Percentiles rank a stretch among this genome's conserved stretches.
phyloP scores from a whole-genome alignment of 1,284 basidiomycete genomes.

The Ceratobasidium sp. region DNA sequence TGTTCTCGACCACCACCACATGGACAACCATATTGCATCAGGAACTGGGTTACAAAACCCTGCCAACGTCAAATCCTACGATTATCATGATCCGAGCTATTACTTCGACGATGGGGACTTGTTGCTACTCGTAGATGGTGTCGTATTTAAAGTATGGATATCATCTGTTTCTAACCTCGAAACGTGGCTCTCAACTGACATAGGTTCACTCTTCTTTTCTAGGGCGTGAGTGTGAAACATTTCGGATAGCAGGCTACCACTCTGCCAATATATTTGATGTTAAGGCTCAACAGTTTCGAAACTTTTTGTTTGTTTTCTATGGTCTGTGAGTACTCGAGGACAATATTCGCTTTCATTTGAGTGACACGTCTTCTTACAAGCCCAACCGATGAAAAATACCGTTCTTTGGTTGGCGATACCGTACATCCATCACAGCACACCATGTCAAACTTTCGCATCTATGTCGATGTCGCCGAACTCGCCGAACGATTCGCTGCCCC shows the following conservation, averaged over 20 bases:
- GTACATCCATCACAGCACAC: background rate
- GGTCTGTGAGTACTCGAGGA: constrained; percentile 9
- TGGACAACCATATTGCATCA: background rate
- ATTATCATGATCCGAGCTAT: background rate
- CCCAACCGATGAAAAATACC: constrained; percentile 13
- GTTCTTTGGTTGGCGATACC: background rate
- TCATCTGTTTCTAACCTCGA: background rate
- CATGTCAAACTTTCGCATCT: constrained; percentile 7
- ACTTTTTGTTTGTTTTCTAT: constrained; percentile 28
- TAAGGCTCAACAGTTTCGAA: constrained; percentile 16
- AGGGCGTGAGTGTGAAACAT: constrained; percentile 2
- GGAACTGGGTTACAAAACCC: background rate
- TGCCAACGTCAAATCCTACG: background rate
- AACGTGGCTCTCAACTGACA: background rate
- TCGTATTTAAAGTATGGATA: constrained; percentile 24
- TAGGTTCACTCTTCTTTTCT: constrained; percentile 27
- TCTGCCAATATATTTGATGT: background rate
- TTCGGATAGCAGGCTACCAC: background rate
- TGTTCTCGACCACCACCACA: background rate
- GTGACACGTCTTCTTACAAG: background rate
- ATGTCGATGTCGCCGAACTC: constrained; percentile 29
- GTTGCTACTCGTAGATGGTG: constrained; percentile 4
- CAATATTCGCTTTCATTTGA: background rate
- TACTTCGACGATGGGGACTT: constrained; percentile 24
- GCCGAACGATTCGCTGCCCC: constrained; percentile 18